Percentiles rank a stretch among this genome's conserved stretches.
Conservation (phyloP, 2,329 filamentous ascomycete species). For the Blastomyces percursus region DNA sequence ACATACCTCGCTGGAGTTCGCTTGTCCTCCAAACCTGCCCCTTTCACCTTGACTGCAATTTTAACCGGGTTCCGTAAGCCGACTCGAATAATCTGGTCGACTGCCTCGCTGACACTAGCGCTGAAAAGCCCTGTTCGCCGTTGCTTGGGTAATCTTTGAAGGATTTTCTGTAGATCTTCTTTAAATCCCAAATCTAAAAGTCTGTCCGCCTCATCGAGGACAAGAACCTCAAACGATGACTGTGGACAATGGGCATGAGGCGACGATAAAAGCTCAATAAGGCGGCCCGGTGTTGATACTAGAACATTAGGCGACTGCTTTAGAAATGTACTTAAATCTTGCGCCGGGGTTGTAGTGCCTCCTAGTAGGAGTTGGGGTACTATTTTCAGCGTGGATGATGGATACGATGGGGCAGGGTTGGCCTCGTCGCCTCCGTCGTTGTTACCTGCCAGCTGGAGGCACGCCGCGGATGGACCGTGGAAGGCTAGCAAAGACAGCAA, state of each 20-base stretch:
- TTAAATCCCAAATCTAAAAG: conserved; percentile 91
- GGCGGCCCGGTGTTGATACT: conserved; percentile 78
- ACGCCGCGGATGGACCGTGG: conserved; percentile 60
- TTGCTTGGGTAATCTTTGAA: conserved; percentile 80
- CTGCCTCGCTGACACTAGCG: conserved; percentile 89
- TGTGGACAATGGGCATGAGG: conserved; percentile 79
- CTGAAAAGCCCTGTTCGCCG: conserved; percentile 87
- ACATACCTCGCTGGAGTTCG: conserved; percentile 64
- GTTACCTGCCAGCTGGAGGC: conserved; percentile 31
- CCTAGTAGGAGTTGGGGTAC: conserved; percentile 83
- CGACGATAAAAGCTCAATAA: conserved; percentile 77
- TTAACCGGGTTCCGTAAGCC: conserved; percentile 90
- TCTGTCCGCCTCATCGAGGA: conserved; percentile 90
- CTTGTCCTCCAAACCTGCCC: conserved; percentile 65
- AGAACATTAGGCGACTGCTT: conserved; percentile 77
- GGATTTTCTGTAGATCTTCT: conserved; percentile 73
- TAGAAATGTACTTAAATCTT: conserved; percentile 78
- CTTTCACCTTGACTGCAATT: conserved; percentile 85
- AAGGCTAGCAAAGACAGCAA: conserved; percentile 68
- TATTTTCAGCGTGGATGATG: conserved; percentile 46
- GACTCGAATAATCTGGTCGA: conserved; percentile 83
- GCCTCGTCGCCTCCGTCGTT: conserved; percentile 22
- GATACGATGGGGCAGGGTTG: conserved; percentile 26
- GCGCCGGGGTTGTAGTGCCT: conserved; percentile 61
- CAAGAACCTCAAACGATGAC: conserved; percentile 80